Evolutionary conservation across 441 rosid species (phyloP).

Genomic region (Gossypium laxum): DNA sequence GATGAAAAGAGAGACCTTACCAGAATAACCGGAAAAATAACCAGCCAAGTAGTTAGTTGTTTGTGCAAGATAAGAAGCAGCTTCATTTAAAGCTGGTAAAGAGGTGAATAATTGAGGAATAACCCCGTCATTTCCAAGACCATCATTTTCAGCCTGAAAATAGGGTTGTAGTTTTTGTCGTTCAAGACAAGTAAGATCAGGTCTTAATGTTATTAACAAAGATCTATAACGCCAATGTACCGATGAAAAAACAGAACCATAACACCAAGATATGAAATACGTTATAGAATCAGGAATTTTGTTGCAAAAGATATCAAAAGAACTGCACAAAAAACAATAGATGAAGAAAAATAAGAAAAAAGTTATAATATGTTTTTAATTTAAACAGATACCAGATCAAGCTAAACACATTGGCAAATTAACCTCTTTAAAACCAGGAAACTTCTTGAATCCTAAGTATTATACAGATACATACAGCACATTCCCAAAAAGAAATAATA

Average conservation of each 20-base stretch:
- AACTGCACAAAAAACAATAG: neutral
- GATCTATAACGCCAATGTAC: neutral
- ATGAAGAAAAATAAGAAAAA: neutral
- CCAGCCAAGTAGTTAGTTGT: constrained; percentile 70
- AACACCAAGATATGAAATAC: neutral
- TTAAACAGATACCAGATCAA: neutral
- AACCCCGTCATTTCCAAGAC: constrained; percentile 28
- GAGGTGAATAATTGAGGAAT: constrained; percentile 52
- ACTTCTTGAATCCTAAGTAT: neutral
- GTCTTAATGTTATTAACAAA: neutral
- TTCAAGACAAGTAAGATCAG: neutral
- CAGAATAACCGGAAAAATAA: constrained; percentile 74
- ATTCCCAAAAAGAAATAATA: neutral
- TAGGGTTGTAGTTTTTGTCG: neutral
- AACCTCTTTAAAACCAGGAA: neutral
- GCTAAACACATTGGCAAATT: neutral
- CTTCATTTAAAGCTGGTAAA: constrained; percentile 65
- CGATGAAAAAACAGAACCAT: neutral
- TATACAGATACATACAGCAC: neutral
- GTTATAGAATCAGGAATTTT: neutral
- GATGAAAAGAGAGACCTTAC: constrained; percentile 25
- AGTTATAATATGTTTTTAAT: neutral
- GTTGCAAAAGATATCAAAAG: constrained; percentile 3
- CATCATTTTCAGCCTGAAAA: constrained; percentile 31
- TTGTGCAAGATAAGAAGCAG: constrained; percentile 70